phyloP scores from a whole-genome alignment of 1,284 basidiomycete genomes.

The Porodaedalea pini region DNA sequence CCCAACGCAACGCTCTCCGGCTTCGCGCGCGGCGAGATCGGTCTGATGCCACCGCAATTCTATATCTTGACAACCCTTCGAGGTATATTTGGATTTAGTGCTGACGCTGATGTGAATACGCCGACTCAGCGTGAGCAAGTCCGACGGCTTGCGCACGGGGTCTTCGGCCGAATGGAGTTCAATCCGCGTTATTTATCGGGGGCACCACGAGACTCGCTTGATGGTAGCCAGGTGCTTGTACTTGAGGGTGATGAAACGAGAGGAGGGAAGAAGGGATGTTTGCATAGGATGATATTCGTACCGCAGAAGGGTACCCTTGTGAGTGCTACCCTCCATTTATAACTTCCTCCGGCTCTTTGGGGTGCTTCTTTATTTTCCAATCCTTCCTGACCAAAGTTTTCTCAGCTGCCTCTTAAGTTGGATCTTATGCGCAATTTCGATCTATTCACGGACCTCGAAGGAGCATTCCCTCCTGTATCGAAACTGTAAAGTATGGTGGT shows the following conservation, averaged over 20 bases:
- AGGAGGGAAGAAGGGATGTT: constrained; percentile 52
- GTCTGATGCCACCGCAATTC: constrained; percentile 68
- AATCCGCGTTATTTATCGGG: constrained; percentile 43
- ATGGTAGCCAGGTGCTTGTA: constrained; percentile 47
- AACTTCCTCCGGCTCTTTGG: no score
- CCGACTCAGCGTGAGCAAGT: constrained; percentile 44
- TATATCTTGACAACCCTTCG: constrained; percentile 61
- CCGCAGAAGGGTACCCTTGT: constrained; percentile 41
- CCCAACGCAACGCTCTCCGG: constrained; percentile 49
- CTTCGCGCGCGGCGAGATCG: constrained; percentile 46
- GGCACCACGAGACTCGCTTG: constrained; percentile 33
- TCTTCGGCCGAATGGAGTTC: constrained; percentile 58
- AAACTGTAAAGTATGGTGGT: background rate
- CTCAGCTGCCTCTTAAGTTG: constrained; percentile 46
- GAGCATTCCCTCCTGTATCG: background rate
- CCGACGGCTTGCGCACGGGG: constrained; percentile 43
- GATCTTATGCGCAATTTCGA: constrained; percentile 55
- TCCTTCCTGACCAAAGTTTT: background rate
- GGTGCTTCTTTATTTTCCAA: no score
- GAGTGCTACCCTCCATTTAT: background rate
- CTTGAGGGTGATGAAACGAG: constrained; percentile 68
- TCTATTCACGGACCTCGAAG: constrained; percentile 46
- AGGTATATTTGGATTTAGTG: constrained; percentile 39
- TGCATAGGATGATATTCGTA: constrained; percentile 51
- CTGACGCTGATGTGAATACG: constrained; percentile 32